Percentiles rank a stretch among this genome's conserved stretches.
phyloP scores from a whole-genome alignment of 345 rosid genomes.

The Orychophragmus violaceus region DNA sequence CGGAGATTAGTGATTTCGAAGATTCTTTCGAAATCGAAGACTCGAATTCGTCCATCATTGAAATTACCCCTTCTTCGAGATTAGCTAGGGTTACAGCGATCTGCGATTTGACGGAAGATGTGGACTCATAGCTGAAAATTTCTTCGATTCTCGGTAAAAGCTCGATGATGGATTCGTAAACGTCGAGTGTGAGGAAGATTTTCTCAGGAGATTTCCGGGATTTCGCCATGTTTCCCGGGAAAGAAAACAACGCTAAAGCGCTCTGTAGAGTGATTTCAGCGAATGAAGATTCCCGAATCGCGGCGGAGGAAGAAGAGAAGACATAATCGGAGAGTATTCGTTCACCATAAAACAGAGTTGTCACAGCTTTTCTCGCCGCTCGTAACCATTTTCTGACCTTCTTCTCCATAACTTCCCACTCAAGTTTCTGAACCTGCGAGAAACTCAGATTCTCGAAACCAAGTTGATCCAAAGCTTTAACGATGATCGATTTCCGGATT shows the following conservation, averaged over 20 bases:
- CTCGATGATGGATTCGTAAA: slow-evolving; percentile 50
- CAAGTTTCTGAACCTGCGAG: slow-evolving; percentile 47
- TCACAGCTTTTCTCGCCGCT: slow-evolving; percentile 36
- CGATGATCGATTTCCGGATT: slow-evolving; percentile 52
- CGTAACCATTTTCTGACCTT: slow-evolving; percentile 45
- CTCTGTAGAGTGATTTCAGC: slow-evolving; percentile 41
- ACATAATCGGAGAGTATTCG: slow-evolving; percentile 52
- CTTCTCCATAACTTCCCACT: slow-evolving; percentile 48
- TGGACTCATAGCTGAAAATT: slow-evolving; percentile 43
- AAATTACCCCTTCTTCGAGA: slow-evolving; percentile 43
- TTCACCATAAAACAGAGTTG: slow-evolving; percentile 52
- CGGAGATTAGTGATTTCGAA: slow-evolving; percentile 36
- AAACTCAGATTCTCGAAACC: slow-evolving; percentile 44
- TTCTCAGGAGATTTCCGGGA: slow-evolving; percentile 58
- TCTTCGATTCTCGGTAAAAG: slow-evolving; percentile 49
- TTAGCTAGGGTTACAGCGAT: slow-evolving; percentile 36
- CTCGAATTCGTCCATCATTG: slow-evolving; percentile 56
- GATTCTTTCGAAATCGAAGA: slow-evolving; percentile 47
- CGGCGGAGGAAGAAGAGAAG: slow-evolving; percentile 42
- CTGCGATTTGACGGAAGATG: slow-evolving; percentile 35
- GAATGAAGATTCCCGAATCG: slow-evolving; percentile 46
- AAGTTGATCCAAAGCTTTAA: slow-evolving; percentile 39
- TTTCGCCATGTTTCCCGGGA: slow-evolving; percentile 53
- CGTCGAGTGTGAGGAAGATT: slow-evolving; percentile 59
- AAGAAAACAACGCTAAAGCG: slow-evolving; percentile 45